Percentiles rank a stretch among this genome's conserved stretches.
Conservation (phyloP, 2,329 filamentous ascomycete genomes). For the Arthrobotrys pseudoclavata region DNA sequence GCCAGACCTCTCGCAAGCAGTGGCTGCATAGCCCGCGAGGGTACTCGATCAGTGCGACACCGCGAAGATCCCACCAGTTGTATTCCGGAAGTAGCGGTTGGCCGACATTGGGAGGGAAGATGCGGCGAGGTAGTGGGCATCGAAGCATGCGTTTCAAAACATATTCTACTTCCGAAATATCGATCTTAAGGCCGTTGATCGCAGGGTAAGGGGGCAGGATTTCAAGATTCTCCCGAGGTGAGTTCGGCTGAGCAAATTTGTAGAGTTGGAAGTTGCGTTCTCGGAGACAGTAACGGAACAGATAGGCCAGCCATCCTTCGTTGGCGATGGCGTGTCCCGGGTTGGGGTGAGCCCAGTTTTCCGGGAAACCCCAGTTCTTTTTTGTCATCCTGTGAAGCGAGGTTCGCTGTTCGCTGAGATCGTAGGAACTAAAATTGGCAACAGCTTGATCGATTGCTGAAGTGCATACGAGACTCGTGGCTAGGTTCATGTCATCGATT, state of each 20-base stretch:
- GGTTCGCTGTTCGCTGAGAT: conserved; percentile 61
- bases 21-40: conserved; percentile 40
- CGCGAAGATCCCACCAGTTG: conserved; percentile 51
- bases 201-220: conserved; percentile 32
- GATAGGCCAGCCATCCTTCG: conserved; percentile 45
- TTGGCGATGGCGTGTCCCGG: neutral
- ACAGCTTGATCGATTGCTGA: conserved; percentile 45
- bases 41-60: conserved; percentile 43
- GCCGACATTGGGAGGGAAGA: conserved; percentile 26
- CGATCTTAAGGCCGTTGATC: conserved; percentile 22
- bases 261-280: conserved; percentile 51
- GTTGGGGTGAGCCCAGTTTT: conserved; percentile 68
- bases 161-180: conserved; percentile 44
- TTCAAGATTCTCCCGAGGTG: conserved; percentile 28
- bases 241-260: conserved; percentile 32
- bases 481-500: conserved; percentile 41
- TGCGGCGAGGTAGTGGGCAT: conserved; percentile 47
- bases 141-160: conserved; percentile 53
- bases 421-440: conserved; percentile 43
- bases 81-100: conserved; percentile 16
- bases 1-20: conserved; percentile 55
- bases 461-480: conserved; percentile 33
- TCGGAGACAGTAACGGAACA: conserved; percentile 49
- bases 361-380: conserved; percentile 69
- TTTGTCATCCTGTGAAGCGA: conserved; percentile 82